A percentile compares a stretch with the other conserved stretches of the same genome.
These are phyloP conservation scores for Alloteropsis angusta DNA, from an alignment of 202 grass and related monocot species.

Conservation along the genomic window DNA sequence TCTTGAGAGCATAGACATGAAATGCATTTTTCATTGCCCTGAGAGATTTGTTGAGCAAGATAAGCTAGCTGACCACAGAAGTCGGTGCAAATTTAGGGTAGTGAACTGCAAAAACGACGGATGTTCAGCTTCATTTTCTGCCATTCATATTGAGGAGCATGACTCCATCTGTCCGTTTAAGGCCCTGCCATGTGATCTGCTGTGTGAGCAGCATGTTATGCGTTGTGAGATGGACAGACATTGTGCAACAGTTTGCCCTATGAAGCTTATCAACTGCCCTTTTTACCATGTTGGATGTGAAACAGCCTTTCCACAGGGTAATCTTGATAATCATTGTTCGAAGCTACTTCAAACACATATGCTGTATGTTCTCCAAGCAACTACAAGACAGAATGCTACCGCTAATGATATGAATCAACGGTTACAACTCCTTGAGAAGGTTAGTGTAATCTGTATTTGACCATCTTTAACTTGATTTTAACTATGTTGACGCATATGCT, in stretches of 20 bases:
- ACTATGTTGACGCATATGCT: background rate
- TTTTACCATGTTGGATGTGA: constrained; percentile 77
- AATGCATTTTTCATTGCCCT: constrained; percentile 43
- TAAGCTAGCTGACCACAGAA: constrained; percentile 38
- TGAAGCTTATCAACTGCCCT: constrained; percentile 79
- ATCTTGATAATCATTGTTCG: constrained; percentile 61
- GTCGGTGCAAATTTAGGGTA: constrained; percentile 42
- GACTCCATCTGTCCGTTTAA: constrained; percentile 64
- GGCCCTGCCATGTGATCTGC: constrained; percentile 49
- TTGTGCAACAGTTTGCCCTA: constrained; percentile 54
- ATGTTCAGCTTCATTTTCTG: constrained; percentile 52
- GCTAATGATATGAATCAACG: constrained; percentile 61
- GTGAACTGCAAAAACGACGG: constrained; percentile 57
- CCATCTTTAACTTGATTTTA: background rate
- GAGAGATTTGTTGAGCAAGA: constrained; percentile 33
- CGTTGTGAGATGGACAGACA: constrained; percentile 67
- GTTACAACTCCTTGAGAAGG: constrained; percentile 79
- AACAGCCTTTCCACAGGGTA: constrained; percentile 53
- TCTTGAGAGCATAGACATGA: constrained; percentile 47
- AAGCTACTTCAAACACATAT: constrained; percentile 55
- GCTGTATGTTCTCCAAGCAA: constrained; percentile 49
- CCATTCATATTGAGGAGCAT: constrained; percentile 48
- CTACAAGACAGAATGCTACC: constrained; percentile 41
- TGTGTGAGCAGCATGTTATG: constrained; percentile 50
- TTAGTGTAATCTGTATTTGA: constrained; percentile 30